Base-by-base conservation (phyloP, 106 monocot genomes). In the Iris macrosiphon region DNA sequence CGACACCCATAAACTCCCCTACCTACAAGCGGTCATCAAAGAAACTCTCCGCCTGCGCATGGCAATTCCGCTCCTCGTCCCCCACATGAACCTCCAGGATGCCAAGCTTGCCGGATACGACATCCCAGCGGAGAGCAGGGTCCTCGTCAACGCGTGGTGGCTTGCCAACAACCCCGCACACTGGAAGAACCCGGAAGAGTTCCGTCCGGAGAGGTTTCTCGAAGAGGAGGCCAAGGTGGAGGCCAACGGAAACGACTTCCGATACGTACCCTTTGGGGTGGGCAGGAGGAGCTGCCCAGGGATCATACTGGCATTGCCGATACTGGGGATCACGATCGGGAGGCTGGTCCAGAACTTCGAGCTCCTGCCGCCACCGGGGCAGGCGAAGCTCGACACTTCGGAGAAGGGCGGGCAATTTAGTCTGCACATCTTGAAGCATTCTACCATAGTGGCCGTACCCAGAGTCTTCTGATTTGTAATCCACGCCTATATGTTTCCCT, bases 381-480 rank as follows among this genome's bases (percentile, higher is more conserved):
- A 53, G 66, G 49, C 65, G 33, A 75, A 81, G 68, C 20, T 91
- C 14, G 90, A 91, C 30, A 85, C 81, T 21, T 23, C 80, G 1
- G 90, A 91, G 77, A 81, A 85, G 52, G 81, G 85, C 14, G 90
- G 85, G 13, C 90, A 91, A 52, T 91, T 91, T 61, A 91, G 90
- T 34, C 68, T 81, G 27, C 90, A 82, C 43, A 78, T 85, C 34
- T 20, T 71, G 29, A 85, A 81, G 55, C 85, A 91, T 44, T 85
- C 85, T 56, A 75, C 75, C 59, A 77, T 91, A 26, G 90, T 91
- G n/a, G 74, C 80, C 60, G 75, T 65, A 57, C 84, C 84, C 31
- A 63, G 84, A 38, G 71, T 51, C 21, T 60, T 71, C 25, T 74
- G 46, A 58, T 44, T 45, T 16, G 32, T 21, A n/a, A n/a, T n/a